Base-by-base conservation (phyloP, 1,139 yeast genomes). In the Yamadazyma diospyri region DNA sequence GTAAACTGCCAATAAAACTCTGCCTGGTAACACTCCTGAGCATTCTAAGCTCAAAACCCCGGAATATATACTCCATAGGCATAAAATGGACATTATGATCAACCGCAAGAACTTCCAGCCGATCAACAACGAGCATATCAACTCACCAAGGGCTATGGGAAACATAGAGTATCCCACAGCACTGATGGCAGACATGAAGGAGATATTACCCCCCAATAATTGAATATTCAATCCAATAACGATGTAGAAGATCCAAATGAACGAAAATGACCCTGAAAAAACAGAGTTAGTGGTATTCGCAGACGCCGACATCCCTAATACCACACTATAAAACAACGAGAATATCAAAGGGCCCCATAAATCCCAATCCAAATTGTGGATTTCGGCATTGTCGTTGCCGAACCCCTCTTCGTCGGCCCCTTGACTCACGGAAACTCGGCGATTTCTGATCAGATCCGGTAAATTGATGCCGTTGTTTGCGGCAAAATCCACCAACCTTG, bases 301-400 rank as follows among this genome's bases (percentile, higher is more conserved):
- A 54, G 70, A 46, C 47, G 74, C 64, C 4, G 70, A 50, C 27
- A 65, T 46, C 2, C 80, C 76, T 34, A 75, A 58, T 4, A 71
- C 63, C 28, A 85, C 74, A 5, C 88, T 66, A 42, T 81, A 80
- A 12, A 69, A 56, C 31, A 86, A 63, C 12, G 86, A 78, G 49
- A 86, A 83, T 18, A 85, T 71, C 39, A 86, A 62, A 2, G 95
- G 95, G 0, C 95, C 95, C 95, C 95, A 86, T 32, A 85, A 60
- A 56, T 85, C 95, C 95, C 94, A 85, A 34, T 83, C 92, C 32
- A 75, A 61, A 40, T 61, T 69, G 39, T 61, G 38, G 22, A 44
- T 38, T 20, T 41, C 61, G 28, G 50, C 45, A 27, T 42, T 50
- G 13, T 48, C 49, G 9, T 53, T 59, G 12, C 50, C 47, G 25